phyloP scores from a whole-genome alignment of 1,284 basidiomycete species.

The Ceraceosorus bombacis region DNA sequence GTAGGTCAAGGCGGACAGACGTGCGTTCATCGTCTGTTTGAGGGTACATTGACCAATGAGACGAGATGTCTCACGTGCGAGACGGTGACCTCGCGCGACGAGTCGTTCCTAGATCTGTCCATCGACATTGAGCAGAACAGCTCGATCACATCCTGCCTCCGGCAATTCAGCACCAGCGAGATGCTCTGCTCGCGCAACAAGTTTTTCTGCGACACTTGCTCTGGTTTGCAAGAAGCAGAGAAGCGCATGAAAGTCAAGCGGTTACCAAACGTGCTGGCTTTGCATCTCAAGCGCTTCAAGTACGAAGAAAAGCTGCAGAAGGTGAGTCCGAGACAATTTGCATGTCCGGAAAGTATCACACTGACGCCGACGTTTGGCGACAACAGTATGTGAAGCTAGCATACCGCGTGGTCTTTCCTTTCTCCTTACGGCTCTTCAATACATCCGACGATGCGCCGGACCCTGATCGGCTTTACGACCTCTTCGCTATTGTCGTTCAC shows the following conservation, averaged over 20 bases:
- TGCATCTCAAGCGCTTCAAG: constrained; percentile 96
- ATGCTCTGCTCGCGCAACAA: constrained; percentile 98
- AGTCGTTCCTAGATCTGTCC: constrained; percentile 89
- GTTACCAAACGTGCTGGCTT: constrained; percentile 82
- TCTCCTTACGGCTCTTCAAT: constrained; percentile 88
- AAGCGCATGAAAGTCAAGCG: constrained; percentile 98
- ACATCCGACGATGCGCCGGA: constrained; percentile 87
- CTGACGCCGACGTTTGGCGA: background rate
- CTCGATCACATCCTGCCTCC: constrained; percentile 85
- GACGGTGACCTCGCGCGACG: constrained; percentile 72
- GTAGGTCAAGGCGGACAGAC: constrained; percentile 56
- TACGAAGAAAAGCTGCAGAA: constrained; percentile 75
- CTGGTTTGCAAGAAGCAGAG: constrained; percentile 92
- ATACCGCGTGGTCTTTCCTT: constrained; percentile 91
- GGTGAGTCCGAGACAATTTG: constrained; percentile 1
- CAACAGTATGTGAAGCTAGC: constrained; percentile 80
- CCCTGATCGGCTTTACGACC: constrained; percentile 76
- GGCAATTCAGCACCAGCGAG: constrained; percentile 92
- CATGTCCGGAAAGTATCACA: background rate
- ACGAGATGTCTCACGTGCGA: constrained; percentile 95
- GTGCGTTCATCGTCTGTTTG: constrained; percentile 83
- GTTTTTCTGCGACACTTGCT: constrained; percentile 95
- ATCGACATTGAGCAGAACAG: constrained; percentile 98
- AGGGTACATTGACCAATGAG: constrained; percentile 88
- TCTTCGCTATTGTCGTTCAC: constrained; percentile 93